Conservation (phyloP, 176 grass and related monocot species). For the Microstegium vimineum region DNA sequence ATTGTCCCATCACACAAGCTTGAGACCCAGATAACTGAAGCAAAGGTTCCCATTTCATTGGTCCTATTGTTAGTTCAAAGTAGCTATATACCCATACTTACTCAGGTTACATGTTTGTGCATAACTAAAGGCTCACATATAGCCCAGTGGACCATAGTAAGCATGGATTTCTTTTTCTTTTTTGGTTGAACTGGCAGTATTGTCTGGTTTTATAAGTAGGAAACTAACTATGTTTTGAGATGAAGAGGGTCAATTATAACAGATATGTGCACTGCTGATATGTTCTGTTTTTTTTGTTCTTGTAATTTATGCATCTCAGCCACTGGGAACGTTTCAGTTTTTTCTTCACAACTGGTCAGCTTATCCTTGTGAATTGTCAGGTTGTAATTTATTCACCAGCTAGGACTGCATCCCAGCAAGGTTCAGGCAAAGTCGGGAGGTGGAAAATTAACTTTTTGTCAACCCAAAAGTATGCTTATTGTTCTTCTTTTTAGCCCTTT, state of each 20-base stretch:
- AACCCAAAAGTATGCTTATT: constrained; percentile 84
- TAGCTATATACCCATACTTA: not conserved
- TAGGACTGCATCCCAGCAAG: constrained; percentile 90
- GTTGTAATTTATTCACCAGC: constrained; percentile 97
- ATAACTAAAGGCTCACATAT: not conserved
- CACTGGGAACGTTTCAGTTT: not conserved
- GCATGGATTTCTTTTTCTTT: not conserved
- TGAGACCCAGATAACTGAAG: not conserved
- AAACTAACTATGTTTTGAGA: not conserved
- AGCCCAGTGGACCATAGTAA: not conserved
- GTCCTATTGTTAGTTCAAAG: not conserved
- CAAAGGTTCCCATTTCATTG: not conserved
- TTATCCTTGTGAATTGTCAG: constrained; percentile 43
- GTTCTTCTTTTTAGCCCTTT: constrained; percentile 14
- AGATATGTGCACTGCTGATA: not conserved
- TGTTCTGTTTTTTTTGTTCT: not conserved
- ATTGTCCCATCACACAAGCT: not conserved
- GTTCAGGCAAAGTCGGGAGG: constrained; percentile 87
- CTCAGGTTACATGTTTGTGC: not conserved
- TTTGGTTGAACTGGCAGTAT: not conserved
- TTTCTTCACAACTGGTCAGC: not conserved
- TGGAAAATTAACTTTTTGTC: constrained; percentile 99
- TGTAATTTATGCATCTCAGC: not conserved
- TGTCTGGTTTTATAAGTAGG: not conserved
- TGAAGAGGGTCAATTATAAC: not conserved